A percentile compares a stretch with the other conserved stretches of the same genome.
Evolutionary conservation across 116 monocot genomes (phyloP).

Genomic region (Phalaenopsis hybrid): DNA sequence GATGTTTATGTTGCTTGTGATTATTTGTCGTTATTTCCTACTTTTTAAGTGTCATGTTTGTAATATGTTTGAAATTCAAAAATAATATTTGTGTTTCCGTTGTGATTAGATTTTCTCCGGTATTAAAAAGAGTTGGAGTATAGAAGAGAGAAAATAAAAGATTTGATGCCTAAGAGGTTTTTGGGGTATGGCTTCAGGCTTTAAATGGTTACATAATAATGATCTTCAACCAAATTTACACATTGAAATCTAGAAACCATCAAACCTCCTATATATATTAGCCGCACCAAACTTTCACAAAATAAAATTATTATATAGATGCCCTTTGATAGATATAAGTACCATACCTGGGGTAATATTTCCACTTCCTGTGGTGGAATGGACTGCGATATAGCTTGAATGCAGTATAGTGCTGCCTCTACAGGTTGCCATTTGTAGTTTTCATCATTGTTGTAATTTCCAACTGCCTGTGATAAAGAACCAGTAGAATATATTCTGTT

Average conservation of each 20-base stretch:
- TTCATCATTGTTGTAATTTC: slow-evolving; percentile 35
- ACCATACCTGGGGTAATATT: slow-evolving; percentile 79
- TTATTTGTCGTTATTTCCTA: too few species aligned
- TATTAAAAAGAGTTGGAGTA: background rate
- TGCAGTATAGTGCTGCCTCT: slow-evolving; percentile 78
- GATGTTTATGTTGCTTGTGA: too few species aligned
- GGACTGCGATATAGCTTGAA: slow-evolving; percentile 75
- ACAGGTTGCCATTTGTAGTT: slow-evolving; percentile 70
- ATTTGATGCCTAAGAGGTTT: background rate
- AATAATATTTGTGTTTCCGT: too few species aligned
- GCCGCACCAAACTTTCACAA: background rate
- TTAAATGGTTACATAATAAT: background rate
- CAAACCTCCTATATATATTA: background rate
- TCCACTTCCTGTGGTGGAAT: slow-evolving; percentile 62
- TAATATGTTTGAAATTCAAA: too few species aligned
- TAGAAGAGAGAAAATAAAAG: background rate
- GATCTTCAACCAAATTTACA: background rate
- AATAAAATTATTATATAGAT: background rate
- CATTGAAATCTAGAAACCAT: background rate
- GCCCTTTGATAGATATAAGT: background rate
- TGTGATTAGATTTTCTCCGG: too few species aligned
- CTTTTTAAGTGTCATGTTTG: too few species aligned
- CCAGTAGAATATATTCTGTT: slow-evolving; percentile 3
- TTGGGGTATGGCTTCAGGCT: background rate
- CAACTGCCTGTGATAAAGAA: slow-evolving; percentile 46